Conservation (phyloP, 768 basidiomycete genomes). For the Plicaturopsis crispa region DNA sequence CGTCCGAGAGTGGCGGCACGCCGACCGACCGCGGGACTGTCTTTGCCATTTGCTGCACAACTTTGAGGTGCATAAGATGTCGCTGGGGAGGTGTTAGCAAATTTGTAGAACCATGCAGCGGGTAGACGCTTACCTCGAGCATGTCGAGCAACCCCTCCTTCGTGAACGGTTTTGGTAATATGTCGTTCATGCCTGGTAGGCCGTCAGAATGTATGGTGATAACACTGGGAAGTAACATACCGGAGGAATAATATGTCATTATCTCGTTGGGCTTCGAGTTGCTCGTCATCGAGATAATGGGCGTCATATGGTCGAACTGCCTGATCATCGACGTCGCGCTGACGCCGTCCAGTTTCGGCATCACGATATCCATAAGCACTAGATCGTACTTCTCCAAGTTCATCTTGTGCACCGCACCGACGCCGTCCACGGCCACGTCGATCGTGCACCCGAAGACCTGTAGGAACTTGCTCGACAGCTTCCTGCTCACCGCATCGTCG, state of each 20-base stretch:
- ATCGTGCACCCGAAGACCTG: conserved; percentile 94
- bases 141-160: conserved; percentile 85
- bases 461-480: conserved; percentile 85
- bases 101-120: background rate
- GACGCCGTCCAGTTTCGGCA: conserved; percentile 84
- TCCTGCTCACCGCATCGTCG: conserved; percentile 88
- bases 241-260: conserved; percentile 82
- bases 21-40: conserved; percentile 59
- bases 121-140: conserved; percentile 60
- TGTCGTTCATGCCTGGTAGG: conserved; percentile 83
- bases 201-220: background rate
- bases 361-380: conserved; percentile 97
- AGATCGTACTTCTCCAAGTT: conserved; percentile 93
- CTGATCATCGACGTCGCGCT: conserved; percentile 90
- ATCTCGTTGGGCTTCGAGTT: conserved; percentile 92
- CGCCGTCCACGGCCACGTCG: conserved; percentile 91
- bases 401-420: conserved; percentile 93
- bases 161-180: conserved; percentile 96
- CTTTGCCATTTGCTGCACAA: conserved; percentile 69
- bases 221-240: conserved; percentile 20
- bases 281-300: conserved; percentile 97
- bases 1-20: conserved; percentile 53
- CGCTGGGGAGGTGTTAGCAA: conserved; percentile 36
- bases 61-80: conserved; percentile 83
- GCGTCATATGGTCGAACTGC: conserved; percentile 91